Percentiles rank a stretch among this genome's conserved stretches.
Evolutionary conservation across 2,329 filamentous ascomycete species (phyloP).

Genomic region (Trichoderma sp.): DNA sequence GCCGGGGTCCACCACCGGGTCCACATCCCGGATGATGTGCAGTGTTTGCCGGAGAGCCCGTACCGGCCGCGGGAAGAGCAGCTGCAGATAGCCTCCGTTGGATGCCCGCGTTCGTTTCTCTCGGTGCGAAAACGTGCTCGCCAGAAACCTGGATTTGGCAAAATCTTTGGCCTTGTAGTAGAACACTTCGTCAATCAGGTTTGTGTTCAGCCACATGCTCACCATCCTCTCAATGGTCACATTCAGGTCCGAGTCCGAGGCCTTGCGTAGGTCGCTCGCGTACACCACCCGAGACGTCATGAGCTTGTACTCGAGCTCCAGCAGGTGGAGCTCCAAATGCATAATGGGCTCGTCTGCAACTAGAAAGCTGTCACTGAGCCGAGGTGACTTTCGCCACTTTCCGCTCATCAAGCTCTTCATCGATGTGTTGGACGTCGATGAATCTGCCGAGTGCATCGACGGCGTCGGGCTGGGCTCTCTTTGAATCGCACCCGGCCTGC

Average conservation of each 20-base stretch:
- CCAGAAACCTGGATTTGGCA: conserved; percentile 27
- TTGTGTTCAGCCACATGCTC: conserved; percentile 36
- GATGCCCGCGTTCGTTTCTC: conserved; percentile 31
- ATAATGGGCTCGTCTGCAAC: conserved; percentile 32
- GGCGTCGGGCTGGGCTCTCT: conserved; percentile 31
- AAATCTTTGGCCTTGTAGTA: conserved; percentile 37
- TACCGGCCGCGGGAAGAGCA: conserved; percentile 30
- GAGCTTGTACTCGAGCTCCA: conserved; percentile 37
- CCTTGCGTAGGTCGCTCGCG: conserved; percentile 33
- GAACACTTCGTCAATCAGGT: conserved; percentile 35
- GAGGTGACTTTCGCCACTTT: conserved; percentile 29
- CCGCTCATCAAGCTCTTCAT: conserved; percentile 29
- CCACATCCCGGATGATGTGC: conserved; percentile 35
- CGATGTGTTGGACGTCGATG: conserved; percentile 30
- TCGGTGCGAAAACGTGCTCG: conserved; percentile 26
- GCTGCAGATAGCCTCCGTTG: conserved; percentile 29
- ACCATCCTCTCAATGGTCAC: conserved; percentile 33
- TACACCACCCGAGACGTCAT: conserved; percentile 34
- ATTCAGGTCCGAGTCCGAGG: conserved; percentile 27
- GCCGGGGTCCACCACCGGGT: conserved; percentile 33
- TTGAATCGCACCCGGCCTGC: conserved; percentile 25
- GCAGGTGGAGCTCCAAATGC: conserved; percentile 33
- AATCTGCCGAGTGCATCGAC: conserved; percentile 31
- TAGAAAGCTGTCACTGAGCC: conserved; percentile 30
- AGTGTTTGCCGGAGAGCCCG: conserved; percentile 32